phyloP scores from a whole-genome alignment of 192 early-diverging fungal genomes.

The Podila epigama region DNA sequence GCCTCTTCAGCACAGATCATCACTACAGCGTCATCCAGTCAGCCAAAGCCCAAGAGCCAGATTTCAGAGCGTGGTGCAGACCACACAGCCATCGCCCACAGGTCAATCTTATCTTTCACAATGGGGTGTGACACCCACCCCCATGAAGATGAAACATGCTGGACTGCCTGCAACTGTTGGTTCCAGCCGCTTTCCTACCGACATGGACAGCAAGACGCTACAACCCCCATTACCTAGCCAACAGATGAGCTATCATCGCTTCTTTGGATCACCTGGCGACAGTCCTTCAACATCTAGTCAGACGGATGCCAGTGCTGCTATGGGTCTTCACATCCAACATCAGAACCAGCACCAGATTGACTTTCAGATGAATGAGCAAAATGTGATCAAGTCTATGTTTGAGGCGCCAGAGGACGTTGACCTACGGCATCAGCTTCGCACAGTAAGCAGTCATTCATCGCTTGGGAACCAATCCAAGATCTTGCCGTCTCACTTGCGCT shows the following conservation, averaged over 20 bases:
- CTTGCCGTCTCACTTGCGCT: conserved; percentile 38
- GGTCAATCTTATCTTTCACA: neutral
- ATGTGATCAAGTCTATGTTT: conserved; percentile 47
- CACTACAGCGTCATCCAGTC: neutral
- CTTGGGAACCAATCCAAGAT: conserved; percentile 27
- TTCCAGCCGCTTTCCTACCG: neutral
- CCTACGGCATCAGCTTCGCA: conserved; percentile 34
- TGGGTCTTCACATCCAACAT: too few species aligned
- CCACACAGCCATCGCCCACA: neutral
- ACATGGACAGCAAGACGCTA: conserved; percentile 8
- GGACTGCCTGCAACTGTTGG: conserved; percentile 3
- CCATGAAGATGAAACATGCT: neutral
- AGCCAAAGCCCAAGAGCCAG: neutral
- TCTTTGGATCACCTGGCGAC: conserved; percentile 14
- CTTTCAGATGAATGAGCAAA: conserved; percentile 35
- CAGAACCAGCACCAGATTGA: neutral
- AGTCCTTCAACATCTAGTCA: neutral
- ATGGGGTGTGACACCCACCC: neutral
- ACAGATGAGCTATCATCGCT: conserved; percentile 22
- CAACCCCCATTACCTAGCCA: neutral
- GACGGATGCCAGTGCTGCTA: too few species aligned
- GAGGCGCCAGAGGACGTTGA: conserved; percentile 34
- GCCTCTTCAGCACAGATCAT: neutral
- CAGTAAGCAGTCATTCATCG: conserved; percentile 36
- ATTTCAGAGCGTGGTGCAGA: neutral